phyloP scores from a whole-genome alignment of 202 grass and related monocot species.

The Panicum hallii region DNA sequence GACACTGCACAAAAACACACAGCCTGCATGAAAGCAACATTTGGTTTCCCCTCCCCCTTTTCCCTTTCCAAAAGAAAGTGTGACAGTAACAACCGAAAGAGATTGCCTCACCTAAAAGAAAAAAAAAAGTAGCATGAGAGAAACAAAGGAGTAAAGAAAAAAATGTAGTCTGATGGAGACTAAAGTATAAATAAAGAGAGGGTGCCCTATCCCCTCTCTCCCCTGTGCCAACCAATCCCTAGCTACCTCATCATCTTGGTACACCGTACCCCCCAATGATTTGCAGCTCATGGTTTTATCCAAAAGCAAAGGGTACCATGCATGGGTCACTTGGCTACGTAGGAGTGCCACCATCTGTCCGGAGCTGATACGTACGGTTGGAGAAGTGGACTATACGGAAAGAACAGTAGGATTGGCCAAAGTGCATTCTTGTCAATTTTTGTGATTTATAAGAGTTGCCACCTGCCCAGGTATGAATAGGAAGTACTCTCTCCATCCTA shows the following conservation, averaged over 20 bases:
- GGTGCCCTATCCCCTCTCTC: slow-evolving; percentile 19
- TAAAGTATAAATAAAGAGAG: slow-evolving; percentile 36
- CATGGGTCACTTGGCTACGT: neutral
- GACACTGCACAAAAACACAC: slow-evolving; percentile 25
- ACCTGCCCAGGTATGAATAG: no score
- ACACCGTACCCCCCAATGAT: slow-evolving; percentile 31
- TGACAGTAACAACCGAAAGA: slow-evolving; percentile 52
- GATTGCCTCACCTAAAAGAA: slow-evolving; percentile 50
- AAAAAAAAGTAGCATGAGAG: neutral
- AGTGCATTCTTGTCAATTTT: neutral
- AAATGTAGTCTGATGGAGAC: slow-evolving; percentile 35
- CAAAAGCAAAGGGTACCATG: slow-evolving; percentile 1
- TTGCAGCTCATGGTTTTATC: slow-evolving; percentile 41
- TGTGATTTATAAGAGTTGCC: no score
- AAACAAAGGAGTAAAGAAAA: slow-evolving; percentile 6
- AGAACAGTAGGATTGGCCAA: neutral
- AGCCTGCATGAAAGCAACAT: slow-evolving; percentile 47
- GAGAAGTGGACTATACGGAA: neutral
- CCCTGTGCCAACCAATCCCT: slow-evolving; percentile 40
- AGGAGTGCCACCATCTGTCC: neutral
- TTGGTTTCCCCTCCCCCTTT: slow-evolving; percentile 23
- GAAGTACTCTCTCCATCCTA: no score
- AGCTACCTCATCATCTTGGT: slow-evolving; percentile 15
- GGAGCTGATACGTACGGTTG: neutral
- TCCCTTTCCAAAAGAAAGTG: slow-evolving; percentile 49